Percentiles rank a stretch among this genome's conserved stretches.
Conservation (phyloP, 2,329 filamentous ascomycete genomes). For the Diaporthe batatas region DNA sequence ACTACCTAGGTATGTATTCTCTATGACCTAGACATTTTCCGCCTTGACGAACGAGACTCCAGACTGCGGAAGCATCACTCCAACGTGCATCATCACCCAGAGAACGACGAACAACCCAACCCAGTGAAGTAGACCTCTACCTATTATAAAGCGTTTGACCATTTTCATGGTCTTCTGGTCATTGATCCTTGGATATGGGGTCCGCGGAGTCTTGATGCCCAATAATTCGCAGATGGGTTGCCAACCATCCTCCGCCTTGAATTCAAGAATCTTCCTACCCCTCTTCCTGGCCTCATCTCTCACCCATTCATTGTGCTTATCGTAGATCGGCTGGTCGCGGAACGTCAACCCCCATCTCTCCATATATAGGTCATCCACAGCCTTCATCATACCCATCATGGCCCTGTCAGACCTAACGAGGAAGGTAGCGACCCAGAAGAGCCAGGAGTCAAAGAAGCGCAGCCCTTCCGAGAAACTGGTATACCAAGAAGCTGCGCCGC, state of each 20-base stretch:
- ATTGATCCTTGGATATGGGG: conserved; percentile 36
- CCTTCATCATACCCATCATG: conserved; percentile 41
- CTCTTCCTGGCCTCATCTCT: conserved; percentile 36
- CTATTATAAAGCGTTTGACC: conserved; percentile 37
- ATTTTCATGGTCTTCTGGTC: conserved; percentile 41
- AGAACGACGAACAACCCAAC: conserved; percentile 8
- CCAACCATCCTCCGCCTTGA: conserved; percentile 38
- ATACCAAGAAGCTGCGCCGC: conserved; percentile 34
- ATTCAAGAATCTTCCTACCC: conserved; percentile 35
- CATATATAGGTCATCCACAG: conserved; percentile 29
- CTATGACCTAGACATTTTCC: not conserved
- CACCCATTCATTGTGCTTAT: conserved; percentile 39
- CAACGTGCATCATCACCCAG: conserved; percentile 26
- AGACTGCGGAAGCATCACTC: conserved; percentile 23
- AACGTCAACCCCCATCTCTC: conserved; percentile 38
- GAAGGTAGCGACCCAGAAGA: conserved; percentile 37
- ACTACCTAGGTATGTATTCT: not conserved
- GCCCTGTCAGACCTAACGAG: conserved; percentile 39
- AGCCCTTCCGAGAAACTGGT: conserved; percentile 38
- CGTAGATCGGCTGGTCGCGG: conserved; percentile 35
- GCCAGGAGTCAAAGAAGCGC: conserved; percentile 40
- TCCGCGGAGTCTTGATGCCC: conserved; percentile 3
- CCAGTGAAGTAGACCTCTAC: conserved; percentile 37
- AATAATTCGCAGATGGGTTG: conserved; percentile 34
- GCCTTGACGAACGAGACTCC: conserved; percentile 34